These are phyloP conservation scores for Linnemannia exigua DNA, from an alignment of 192 early-diverging fungal species.

Conservation along the genomic window DNA sequence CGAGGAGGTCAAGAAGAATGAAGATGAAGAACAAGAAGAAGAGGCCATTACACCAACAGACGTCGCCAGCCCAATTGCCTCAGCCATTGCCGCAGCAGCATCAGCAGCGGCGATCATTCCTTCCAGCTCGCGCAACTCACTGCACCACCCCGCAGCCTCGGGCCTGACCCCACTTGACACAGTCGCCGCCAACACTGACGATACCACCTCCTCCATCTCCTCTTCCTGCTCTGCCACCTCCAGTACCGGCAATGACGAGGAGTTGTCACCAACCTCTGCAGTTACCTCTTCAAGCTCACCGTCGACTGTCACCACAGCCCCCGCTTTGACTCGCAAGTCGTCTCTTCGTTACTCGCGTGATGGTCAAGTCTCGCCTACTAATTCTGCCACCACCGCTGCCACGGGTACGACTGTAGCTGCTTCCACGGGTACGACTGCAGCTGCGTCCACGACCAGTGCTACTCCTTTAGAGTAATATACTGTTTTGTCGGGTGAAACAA, in stretches of 20 bases:
- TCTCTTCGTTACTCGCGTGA: constrained; percentile 35
- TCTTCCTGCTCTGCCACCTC: neutral
- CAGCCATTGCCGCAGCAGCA: neutral
- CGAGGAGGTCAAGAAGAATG: neutral
- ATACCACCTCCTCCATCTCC: neutral
- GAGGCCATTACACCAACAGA: neutral
- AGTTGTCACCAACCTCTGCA: neutral
- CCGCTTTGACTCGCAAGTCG: constrained; percentile 36
- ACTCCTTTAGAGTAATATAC: too few species aligned
- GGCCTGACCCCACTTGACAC: constrained; percentile 24
- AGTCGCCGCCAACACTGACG: neutral
- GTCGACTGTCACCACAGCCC: neutral
- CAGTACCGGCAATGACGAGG: neutral
- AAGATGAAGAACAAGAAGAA: neutral
- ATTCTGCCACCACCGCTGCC: neutral
- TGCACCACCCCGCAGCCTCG: constrained; percentile 24
- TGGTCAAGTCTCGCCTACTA: constrained; percentile 10
- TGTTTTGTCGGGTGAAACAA: too few species aligned
- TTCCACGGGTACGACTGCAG: too few species aligned
- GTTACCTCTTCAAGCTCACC: neutral
- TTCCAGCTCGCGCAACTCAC: neutral
- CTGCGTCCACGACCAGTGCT: too few species aligned
- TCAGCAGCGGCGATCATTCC: neutral
- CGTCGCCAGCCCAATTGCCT: neutral
- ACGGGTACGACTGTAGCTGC: too few species aligned